These are phyloP conservation scores for Aureobasidium uvarum DNA, from an alignment of 2,329 filamentous ascomycete species.

Conservation along the genomic window DNA sequence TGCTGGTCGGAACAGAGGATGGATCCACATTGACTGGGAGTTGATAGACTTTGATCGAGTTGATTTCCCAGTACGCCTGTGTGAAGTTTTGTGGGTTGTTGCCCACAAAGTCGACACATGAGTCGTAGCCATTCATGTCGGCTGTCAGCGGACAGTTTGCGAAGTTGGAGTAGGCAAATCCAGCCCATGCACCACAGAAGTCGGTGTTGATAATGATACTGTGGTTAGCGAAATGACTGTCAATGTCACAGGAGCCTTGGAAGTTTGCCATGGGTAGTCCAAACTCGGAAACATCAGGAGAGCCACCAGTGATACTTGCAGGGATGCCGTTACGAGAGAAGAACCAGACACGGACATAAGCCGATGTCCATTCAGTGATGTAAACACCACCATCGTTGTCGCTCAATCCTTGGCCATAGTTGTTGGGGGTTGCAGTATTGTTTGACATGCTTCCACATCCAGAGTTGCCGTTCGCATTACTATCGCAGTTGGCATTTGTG, in stretches of 20 bases:
- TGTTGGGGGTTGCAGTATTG: conserved; percentile 33
- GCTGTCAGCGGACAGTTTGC: conserved; percentile 35
- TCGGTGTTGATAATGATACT: conserved; percentile 44
- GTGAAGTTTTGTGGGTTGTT: conserved; percentile 37
- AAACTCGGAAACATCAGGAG: conserved; percentile 61
- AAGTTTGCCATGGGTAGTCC: conserved; percentile 64
- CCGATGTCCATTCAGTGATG: conserved; percentile 40
- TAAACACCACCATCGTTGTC: conserved; percentile 38
- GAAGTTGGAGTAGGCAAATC: conserved; percentile 35
- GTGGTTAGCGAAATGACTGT: conserved; percentile 41
- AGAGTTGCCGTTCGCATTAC: conserved; percentile 32
- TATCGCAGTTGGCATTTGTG: conserved; percentile 35
- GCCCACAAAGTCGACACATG: conserved; percentile 39
- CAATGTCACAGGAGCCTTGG: conserved; percentile 44
- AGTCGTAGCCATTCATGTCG: conserved; percentile 30
- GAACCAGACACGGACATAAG: conserved; percentile 40
- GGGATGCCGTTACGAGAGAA: conserved; percentile 40
- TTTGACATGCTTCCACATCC: conserved; percentile 36
- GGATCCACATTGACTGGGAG: conserved; percentile 31
- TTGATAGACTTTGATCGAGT: conserved; percentile 44
- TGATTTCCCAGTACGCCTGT: conserved; percentile 45
- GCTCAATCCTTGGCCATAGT: conserved; percentile 38
- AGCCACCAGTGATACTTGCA: conserved; percentile 44
- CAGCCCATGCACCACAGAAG: conserved; percentile 44
- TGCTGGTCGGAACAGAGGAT: conserved; percentile 15